Conservation (phyloP, 1,284 basidiomycete genomes). For the Tilletia indica region DNA sequence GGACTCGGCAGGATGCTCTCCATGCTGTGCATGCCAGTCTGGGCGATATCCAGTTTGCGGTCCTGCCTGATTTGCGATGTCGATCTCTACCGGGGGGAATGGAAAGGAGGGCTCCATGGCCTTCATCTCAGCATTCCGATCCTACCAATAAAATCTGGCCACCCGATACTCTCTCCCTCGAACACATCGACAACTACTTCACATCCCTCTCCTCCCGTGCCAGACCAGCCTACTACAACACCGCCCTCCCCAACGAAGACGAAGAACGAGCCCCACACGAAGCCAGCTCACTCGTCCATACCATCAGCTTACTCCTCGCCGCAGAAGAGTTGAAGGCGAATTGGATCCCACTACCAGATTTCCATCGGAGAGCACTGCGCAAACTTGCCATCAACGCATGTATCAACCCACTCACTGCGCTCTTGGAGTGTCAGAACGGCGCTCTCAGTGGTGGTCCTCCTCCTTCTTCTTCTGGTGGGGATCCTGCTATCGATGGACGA, state of each 20-base stretch:
- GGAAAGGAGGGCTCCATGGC: conserved; percentile 14
- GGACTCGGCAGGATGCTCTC: conserved; percentile 46
- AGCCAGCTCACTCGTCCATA: conserved; percentile 12
- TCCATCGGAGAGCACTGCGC: conserved; percentile 72
- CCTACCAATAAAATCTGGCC: not conserved
- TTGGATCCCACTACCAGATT: conserved; percentile 70
- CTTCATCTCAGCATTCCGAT: conserved; percentile 11
- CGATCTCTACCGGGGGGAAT: conserved; percentile 20
- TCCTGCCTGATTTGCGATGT: conserved; percentile 68
- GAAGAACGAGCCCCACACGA: conserved; percentile 9
- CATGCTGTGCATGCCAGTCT: conserved; percentile 72
- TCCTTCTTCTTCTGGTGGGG: not conserved
- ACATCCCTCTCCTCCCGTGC: not conserved
- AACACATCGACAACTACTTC: not conserved
- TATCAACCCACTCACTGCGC: conserved; percentile 83
- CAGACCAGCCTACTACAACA: not conserved
- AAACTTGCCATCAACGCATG: conserved; percentile 82
- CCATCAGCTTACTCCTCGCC: conserved; percentile 42
- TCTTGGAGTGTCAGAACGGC: conserved; percentile 79
- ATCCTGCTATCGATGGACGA: conserved; percentile 3
- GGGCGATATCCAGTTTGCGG: conserved; percentile 74
- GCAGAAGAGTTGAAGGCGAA: conserved; percentile 29
- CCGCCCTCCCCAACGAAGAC: not conserved
- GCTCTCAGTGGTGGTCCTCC: conserved; percentile 57
- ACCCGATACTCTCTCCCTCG: conserved; percentile 6